Base-by-base conservation (phyloP, 2,329 filamentous ascomycete genomes). In the Exophiala mesophila region DNA sequence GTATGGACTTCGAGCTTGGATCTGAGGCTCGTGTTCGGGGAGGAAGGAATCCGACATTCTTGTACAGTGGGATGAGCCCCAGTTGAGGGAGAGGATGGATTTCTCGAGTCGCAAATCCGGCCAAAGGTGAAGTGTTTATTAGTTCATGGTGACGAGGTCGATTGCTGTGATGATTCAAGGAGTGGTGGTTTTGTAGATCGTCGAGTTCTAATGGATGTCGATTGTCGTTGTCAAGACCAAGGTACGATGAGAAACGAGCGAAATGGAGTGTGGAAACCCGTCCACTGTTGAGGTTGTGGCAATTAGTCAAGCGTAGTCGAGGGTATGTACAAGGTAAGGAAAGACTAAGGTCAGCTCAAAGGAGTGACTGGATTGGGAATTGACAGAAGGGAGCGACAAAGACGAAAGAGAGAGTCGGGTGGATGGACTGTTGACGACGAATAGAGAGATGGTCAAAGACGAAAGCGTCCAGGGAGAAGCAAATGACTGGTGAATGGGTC, bases 281-380 rank as follows among this genome's bases (percentile, higher is more conserved):
- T 43, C 48, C 48, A 49, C 50, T 6, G 23, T 26, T 6, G 23
- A 6, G 12, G 23, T 26, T 6, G 23, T 26, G 23, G n/a, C n/a
- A n/a, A n/a, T n/a, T n/a, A n/a, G n/a, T n/a, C n/a, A n/a, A n/a
- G n/a, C n/a, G n/a, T n/a, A n/a, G n/a, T n/a, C n/a, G n/a, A n/a
- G n/a, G n/a, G n/a, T n/a, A n/a, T n/a, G n/a, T n/a, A n/a, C n/a
- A n/a, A n/a, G 20, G 19, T 39, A 56, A 53, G 8, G 53, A 56
- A 41, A 36, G 53, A 56, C 53, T 56, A 16, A 18, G 41, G 49
- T 54, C 35, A 50, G 50, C 24, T 26, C 34, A 52, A 54, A 54
- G 43, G 52, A 54, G 36, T 52, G 53, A 50, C 52, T 45, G 41
- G 16, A 37, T 32, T 41, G 20, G 36, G 41, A 43, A 23, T 34